These are phyloP conservation scores for Digitaria exilis DNA, from an alignment of 202 grass and related monocot genomes.

Conservation along the genomic window DNA sequence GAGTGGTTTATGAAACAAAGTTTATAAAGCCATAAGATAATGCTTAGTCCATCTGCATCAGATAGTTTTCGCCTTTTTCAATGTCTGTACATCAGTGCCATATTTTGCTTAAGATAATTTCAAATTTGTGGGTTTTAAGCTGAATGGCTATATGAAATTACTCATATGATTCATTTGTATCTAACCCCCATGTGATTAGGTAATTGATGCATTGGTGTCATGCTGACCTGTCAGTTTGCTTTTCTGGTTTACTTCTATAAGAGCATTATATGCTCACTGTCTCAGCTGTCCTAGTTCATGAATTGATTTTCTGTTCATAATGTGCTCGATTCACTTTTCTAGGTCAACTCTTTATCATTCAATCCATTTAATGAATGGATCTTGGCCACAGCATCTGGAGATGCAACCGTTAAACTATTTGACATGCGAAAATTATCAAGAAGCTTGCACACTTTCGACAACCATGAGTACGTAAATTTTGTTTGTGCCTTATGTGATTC, in stretches of 20 bases:
- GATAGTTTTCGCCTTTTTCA: neutral
- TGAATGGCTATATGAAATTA: neutral
- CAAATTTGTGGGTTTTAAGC: neutral
- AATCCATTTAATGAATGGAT: slow-evolving; percentile 98
- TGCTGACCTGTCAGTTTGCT: slow-evolving; percentile 6
- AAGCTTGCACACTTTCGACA: slow-evolving; percentile 80
- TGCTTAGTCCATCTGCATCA: neutral
- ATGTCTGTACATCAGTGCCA: neutral
- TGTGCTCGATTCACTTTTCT: slow-evolving; percentile 5
- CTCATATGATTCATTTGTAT: neutral
- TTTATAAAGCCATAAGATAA: neutral
- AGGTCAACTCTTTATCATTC: slow-evolving; percentile 97
- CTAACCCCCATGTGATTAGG: neutral
- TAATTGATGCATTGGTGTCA: neutral
- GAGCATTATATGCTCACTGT: neutral
- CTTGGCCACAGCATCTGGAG: slow-evolving; percentile 86
- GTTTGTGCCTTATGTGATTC: neutral
- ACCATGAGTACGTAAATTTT: slow-evolving; percentile 63
- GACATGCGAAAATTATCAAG: slow-evolving; percentile 76
- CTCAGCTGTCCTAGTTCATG: neutral
- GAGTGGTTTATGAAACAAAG: neutral
- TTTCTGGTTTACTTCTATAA: slow-evolving; percentile 17
- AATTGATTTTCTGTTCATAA: slow-evolving; percentile 33
- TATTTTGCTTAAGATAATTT: neutral
- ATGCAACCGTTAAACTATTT: slow-evolving; percentile 85